These are phyloP conservation scores for Vachellia collinsii DNA, from an alignment of 306 rosid genomes.

Conservation along the genomic window DNA sequence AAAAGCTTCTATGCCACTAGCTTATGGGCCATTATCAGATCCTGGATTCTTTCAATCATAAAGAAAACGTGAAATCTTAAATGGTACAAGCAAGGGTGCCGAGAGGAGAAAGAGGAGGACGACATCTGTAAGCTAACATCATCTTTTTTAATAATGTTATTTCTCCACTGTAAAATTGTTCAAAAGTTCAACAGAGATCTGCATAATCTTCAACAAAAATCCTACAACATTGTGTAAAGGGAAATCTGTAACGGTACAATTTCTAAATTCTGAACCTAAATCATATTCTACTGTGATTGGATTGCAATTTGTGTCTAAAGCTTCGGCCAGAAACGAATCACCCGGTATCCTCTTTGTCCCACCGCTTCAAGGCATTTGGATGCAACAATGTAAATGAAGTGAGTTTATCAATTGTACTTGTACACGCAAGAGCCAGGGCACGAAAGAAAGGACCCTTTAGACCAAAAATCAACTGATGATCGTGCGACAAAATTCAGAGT, in stretches of 20 bases:
- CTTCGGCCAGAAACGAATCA: constrained; percentile 13
- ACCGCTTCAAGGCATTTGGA: constrained; percentile 19
- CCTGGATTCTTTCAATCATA: too few species aligned
- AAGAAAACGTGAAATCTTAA: too few species aligned
- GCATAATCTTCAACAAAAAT: constrained; percentile 39
- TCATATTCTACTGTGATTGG: constrained; percentile 36
- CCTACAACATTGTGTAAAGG: constrained; percentile 35
- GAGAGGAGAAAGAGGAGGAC: not conserved
- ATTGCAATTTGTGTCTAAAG: constrained; percentile 38
- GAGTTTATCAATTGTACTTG: constrained; percentile 27
- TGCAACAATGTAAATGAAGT: constrained; percentile 1
- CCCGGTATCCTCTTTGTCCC: constrained; percentile 33
- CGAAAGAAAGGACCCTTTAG: constrained; percentile 3
- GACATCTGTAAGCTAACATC: constrained; percentile 32
- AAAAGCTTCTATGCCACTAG: too few species aligned
- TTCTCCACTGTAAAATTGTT: constrained; percentile 39
- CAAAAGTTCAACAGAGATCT: constrained; percentile 33
- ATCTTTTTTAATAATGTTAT: constrained; percentile 34
- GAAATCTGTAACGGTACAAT: constrained; percentile 38
- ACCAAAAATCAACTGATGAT: constrained; percentile 16
- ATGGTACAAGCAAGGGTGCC: not conserved
- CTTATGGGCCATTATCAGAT: too few species aligned
- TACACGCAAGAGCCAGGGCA: constrained; percentile 42
- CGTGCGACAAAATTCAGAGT: constrained; percentile 12
- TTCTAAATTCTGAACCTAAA: constrained; percentile 49